phyloP scores from a whole-genome alignment of 2,329 filamentous ascomycete species.

The Epichloe baconii region DNA sequence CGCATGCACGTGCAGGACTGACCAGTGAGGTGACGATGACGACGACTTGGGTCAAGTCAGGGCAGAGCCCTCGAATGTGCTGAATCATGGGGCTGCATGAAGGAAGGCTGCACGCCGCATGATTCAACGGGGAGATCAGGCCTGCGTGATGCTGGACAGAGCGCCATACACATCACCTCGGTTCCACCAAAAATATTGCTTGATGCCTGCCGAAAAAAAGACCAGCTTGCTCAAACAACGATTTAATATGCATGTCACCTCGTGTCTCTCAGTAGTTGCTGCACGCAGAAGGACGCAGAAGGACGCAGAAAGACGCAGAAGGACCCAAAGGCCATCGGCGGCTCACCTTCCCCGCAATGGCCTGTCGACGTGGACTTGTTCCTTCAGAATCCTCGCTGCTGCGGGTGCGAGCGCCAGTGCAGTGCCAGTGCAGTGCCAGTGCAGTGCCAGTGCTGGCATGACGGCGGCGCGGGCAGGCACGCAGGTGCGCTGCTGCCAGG shows the following conservation, averaged over 20 bases:
- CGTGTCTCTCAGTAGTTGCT: not conserved
- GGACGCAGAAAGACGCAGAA: not conserved
- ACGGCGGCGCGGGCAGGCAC: not conserved
- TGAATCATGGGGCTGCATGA: no score
- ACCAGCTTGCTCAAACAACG: not conserved
- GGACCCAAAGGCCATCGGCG: not conserved
- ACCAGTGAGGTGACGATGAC: not conserved
- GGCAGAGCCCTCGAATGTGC: not conserved
- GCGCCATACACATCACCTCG: no score
- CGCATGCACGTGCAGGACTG: no score
- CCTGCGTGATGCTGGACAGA: not conserved
- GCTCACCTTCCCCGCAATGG: constrained; percentile 1
- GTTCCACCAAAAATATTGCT: no score
- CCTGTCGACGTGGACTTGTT: not conserved
- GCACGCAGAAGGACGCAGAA: no score
- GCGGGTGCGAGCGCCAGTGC: no score
- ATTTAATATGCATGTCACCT: not conserved
- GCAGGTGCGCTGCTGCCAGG: not conserved
- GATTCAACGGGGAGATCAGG: not conserved
- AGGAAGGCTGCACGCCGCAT: not conserved
- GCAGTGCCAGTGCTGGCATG: not conserved
- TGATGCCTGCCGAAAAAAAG: not conserved
- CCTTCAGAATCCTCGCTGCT: no score
- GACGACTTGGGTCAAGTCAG: not conserved
- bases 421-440: no score